Conservation (phyloP, 2,329 filamentous ascomycete genomes). For the Aureobasidium uvarum region DNA sequence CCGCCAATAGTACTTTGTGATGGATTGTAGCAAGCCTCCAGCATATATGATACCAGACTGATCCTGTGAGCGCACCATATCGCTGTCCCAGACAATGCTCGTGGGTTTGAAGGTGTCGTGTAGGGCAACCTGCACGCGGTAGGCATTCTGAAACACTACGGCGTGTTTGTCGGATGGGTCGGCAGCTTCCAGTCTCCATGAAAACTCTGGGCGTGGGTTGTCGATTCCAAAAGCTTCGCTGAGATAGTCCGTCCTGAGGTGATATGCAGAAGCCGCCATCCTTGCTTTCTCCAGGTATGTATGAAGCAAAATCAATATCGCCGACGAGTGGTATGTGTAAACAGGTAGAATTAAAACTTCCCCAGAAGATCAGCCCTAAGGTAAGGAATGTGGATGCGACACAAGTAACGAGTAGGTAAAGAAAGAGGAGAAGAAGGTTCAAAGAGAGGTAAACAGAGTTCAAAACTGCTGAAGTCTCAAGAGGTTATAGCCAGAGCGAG, state of each 20-base stretch:
- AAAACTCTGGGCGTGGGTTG: slow-evolving; percentile 20
- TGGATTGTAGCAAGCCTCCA: neutral
- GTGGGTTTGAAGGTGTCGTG: neutral
- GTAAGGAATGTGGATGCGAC: neutral
- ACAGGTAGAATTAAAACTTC: neutral
- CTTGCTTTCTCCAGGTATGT: neutral
- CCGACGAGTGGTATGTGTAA: neutral
- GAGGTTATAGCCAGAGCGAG: neutral
- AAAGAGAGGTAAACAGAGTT: neutral
- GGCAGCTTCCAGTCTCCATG: slow-evolving; percentile 14
- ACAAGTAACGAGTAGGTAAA: neutral
- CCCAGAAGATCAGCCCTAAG: neutral
- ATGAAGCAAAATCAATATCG: neutral
- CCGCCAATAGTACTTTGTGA: slow-evolving; percentile 23
- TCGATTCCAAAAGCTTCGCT: slow-evolving; percentile 16
- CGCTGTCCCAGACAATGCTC: slow-evolving; percentile 14
- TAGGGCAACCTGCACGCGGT: slow-evolving; percentile 10
- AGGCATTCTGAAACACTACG: slow-evolving; percentile 4
- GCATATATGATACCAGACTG: slow-evolving; percentile 12
- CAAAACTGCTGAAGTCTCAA: neutral
- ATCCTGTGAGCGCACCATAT: slow-evolving; percentile 5
- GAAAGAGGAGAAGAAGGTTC: neutral
- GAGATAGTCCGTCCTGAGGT: slow-evolving; percentile 19
- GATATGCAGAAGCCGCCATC: slow-evolving; percentile 14
- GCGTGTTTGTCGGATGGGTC: neutral